phyloP scores from a whole-genome alignment of 208 protist species.

The Leptomonas seymouri region DNA sequence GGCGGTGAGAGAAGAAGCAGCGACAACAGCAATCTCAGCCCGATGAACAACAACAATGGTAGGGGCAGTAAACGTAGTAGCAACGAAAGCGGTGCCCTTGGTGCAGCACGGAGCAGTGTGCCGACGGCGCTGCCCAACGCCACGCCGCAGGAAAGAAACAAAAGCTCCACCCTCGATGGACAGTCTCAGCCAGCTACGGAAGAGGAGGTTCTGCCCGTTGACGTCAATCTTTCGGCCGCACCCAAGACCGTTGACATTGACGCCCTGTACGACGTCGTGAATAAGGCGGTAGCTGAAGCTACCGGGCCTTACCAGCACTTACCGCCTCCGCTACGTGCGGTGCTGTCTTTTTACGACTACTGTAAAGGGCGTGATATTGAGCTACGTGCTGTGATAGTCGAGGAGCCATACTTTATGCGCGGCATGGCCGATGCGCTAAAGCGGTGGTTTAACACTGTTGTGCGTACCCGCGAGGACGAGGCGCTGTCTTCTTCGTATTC shows the following conservation, averaged over 20 bases:
- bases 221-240: slow-evolving; percentile 14
- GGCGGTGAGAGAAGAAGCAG: too few species aligned
- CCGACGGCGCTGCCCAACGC: too few species aligned
- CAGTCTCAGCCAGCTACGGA: background rate
- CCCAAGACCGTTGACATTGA: slow-evolving; percentile 19
- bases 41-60: too few species aligned
- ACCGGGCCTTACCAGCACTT: slow-evolving; percentile 7
- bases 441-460: slow-evolving; percentile 17
- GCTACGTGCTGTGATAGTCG: slow-evolving; percentile 42
- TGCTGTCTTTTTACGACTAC: slow-evolving; percentile 53
- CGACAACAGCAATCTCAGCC: too few species aligned
- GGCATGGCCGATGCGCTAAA: slow-evolving; percentile 26
- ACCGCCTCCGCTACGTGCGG: slow-evolving; percentile 22
- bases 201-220: slow-evolving; percentile 21
- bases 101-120: too few species aligned
- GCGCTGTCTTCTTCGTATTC: background rate
- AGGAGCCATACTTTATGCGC: slow-evolving; percentile 38
- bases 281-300: background rate
- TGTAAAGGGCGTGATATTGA: slow-evolving; percentile 41
- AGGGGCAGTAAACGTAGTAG: too few species aligned
- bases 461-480: slow-evolving; percentile 19
- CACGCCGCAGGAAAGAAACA: too few species aligned
- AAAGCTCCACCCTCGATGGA: too few species aligned
- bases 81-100: too few species aligned
- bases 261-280: background rate